Percentiles rank a stretch among this genome's conserved stretches.
These are phyloP conservation scores for Thielaviopsis euricoi DNA, from an alignment of 2,329 filamentous ascomycete species.

Conservation along the genomic window DNA sequence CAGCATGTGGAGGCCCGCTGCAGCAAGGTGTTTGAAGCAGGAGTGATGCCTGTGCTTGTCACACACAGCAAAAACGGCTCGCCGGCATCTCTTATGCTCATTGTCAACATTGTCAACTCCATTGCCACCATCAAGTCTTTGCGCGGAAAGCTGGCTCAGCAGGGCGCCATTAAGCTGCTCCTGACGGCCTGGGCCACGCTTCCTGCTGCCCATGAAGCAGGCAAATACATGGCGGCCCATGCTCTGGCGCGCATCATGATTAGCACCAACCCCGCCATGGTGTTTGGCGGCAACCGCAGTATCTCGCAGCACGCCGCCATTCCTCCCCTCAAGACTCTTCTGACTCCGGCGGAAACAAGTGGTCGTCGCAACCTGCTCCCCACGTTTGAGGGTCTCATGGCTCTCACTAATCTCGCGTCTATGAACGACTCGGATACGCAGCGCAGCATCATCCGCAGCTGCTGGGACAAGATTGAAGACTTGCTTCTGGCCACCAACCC, in stretches of 20 bases:
- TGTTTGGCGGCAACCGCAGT: slow-evolving; percentile 65
- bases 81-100: slow-evolving; percentile 51
- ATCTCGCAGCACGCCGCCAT: slow-evolving; percentile 66
- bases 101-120: slow-evolving; percentile 60
- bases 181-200: slow-evolving; percentile 53
- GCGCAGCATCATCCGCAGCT: slow-evolving; percentile 52
- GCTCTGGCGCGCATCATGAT: slow-evolving; percentile 75
- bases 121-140: slow-evolving; percentile 58
- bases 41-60: slow-evolving; percentile 60
- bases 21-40: slow-evolving; percentile 60
- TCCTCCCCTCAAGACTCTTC: slow-evolving; percentile 59
- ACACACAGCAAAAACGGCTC: slow-evolving; percentile 59
- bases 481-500: slow-evolving; percentile 61
- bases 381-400: slow-evolving; percentile 78
- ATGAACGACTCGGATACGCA: slow-evolving; percentile 51
- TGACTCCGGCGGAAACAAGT: slow-evolving; percentile 45
- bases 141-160: slow-evolving; percentile 70
- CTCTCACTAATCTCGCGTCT: slow-evolving; percentile 84
- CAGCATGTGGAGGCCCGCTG: slow-evolving; percentile 61
- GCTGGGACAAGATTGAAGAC: slow-evolving; percentile 68
- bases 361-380: slow-evolving; percentile 66
- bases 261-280: slow-evolving; percentile 65
- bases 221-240: slow-evolving; percentile 51
- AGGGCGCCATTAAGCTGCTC: slow-evolving; percentile 79
- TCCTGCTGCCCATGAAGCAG: slow-evolving; percentile 29